A percentile compares a stretch with the other conserved stretches of the same genome.
These are phyloP conservation scores for Picea mariana DNA, from an alignment of 83 land plant genomes.

Conservation along the genomic window DNA sequence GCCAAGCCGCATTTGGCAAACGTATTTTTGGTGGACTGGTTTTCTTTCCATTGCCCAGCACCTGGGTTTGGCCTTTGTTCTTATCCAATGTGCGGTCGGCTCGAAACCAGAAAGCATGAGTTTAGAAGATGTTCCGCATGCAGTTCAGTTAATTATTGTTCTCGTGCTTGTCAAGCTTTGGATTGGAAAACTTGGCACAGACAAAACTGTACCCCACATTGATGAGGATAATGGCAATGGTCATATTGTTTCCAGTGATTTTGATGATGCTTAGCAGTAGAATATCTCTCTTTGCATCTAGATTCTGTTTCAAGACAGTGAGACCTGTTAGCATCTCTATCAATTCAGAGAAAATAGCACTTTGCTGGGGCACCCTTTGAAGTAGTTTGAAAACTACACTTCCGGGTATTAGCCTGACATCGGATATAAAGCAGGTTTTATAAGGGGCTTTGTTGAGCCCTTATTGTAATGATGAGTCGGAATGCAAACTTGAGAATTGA, in stretches of 20 bases:
- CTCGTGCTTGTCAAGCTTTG: conserved; percentile 32
- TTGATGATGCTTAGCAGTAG: background rate
- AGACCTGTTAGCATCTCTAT: background rate
- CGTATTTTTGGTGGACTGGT: conserved; percentile 22
- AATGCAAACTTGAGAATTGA: background rate
- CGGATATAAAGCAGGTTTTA: background rate
- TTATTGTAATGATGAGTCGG: background rate
- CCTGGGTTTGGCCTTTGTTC: conserved; percentile 24
- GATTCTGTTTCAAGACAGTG: background rate
- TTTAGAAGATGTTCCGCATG: conserved; percentile 31
- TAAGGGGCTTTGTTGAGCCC: conserved; percentile 5
- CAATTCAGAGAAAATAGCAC: background rate
- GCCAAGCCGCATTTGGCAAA: conserved; percentile 17
- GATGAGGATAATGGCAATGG: conserved; percentile 8
- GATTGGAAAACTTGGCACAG: conserved; percentile 28
- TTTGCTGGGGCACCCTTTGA: conserved; percentile 1
- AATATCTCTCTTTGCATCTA: too few species aligned
- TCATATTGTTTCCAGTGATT: conserved; percentile 1
- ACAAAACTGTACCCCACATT: conserved; percentile 11
- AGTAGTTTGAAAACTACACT: background rate
- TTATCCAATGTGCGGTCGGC: conserved; percentile 23
- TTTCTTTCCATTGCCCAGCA: conserved; percentile 12
- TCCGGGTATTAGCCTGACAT: background rate
- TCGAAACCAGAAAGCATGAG: conserved; percentile 27
- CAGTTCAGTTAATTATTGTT: conserved; percentile 24